A percentile compares a stretch with the other conserved stretches of the same genome.
Evolutionary conservation across 2,329 filamentous ascomycete genomes (phyloP).

Genomic region (Cercospora janseana): DNA sequence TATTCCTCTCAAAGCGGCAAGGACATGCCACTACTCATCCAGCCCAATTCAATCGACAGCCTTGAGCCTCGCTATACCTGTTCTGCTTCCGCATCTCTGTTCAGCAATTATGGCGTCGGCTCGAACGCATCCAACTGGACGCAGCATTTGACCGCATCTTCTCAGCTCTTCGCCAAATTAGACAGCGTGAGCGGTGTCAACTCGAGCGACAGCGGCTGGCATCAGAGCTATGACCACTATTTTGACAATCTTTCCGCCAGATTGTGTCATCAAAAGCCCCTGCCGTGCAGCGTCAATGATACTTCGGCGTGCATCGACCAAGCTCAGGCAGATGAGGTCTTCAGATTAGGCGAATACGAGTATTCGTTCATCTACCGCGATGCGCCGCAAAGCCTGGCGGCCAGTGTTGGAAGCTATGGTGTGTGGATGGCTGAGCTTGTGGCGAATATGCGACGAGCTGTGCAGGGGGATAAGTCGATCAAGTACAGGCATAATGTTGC

Average conservation of each 20-base stretch:
- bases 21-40: slow-evolving; percentile 44
- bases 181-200: slow-evolving; percentile 68
- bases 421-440: slow-evolving; percentile 73
- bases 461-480: slow-evolving; percentile 38
- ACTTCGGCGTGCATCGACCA: slow-evolving; percentile 60
- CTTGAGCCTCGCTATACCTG: slow-evolving; percentile 74
- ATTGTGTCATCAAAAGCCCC: slow-evolving; percentile 70
- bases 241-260: slow-evolving; percentile 79
- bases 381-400: slow-evolving; percentile 58
- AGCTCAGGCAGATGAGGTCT: slow-evolving; percentile 64
- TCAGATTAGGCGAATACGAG: slow-evolving; percentile 75
- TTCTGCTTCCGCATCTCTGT: slow-evolving; percentile 49
- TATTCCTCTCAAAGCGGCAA: slow-evolving; percentile 44
- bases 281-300: slow-evolving; percentile 64
- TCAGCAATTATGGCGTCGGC: slow-evolving; percentile 47
- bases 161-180: slow-evolving; percentile 56
- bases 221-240: slow-evolving; percentile 74
- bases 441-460: slow-evolving; percentile 56
- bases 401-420: slow-evolving; percentile 62
- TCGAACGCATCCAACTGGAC: slow-evolving; percentile 57
- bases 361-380: slow-evolving; percentile 77
- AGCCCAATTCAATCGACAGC: slow-evolving; percentile 62
- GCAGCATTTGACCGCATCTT: slow-evolving; percentile 59
- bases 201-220: slow-evolving; percentile 59
- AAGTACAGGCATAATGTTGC: slow-evolving; percentile 74